Conservation (phyloP, 352 stramenopile species). For the Phytophthora sp. region DNA sequence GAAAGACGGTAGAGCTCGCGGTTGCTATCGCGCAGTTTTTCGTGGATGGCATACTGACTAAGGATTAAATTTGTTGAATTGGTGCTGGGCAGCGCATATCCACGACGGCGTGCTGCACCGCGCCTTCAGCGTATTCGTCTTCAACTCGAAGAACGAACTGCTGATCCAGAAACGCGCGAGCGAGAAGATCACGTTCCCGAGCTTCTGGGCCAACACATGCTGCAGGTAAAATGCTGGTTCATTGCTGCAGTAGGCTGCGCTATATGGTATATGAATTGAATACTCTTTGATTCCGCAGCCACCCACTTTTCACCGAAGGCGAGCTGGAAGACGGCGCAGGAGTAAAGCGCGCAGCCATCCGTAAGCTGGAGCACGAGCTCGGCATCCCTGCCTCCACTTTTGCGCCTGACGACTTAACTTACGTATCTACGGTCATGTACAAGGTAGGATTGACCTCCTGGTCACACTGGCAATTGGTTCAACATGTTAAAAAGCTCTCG, state of each 20-base stretch:
- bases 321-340: conserved; percentile 86
- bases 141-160: conserved; percentile 87
- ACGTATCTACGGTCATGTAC: conserved; percentile 98
- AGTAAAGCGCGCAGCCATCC: conserved; percentile 94
- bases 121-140: conserved; percentile 88
- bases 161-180: conserved; percentile 92
- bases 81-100: conserved; percentile 58
- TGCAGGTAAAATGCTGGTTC: conserved; percentile 75
- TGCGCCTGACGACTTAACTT: conserved; percentile 90
- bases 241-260: background rate
- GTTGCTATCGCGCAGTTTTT: background rate
- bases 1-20: conserved; percentile 64
- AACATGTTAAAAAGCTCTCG: conserved; percentile 16
- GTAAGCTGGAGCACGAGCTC: conserved; percentile 99
- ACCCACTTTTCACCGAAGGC: conserved; percentile 94
- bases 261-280: conserved; percentile 3
- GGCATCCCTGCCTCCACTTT: conserved; percentile 93
- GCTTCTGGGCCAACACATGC: conserved; percentile 99
- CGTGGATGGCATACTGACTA: conserved; percentile 3
- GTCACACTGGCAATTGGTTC: background rate
- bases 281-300: conserved; percentile 49
- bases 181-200: conserved; percentile 99
- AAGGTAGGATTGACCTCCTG: conserved; percentile 64
- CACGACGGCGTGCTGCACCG: conserved; percentile 82
- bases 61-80: conserved; percentile 11